These are phyloP conservation scores for Colletotrichum lindemuthianum DNA, from an alignment of 2,329 filamentous ascomycete species.

Conservation along the genomic window DNA sequence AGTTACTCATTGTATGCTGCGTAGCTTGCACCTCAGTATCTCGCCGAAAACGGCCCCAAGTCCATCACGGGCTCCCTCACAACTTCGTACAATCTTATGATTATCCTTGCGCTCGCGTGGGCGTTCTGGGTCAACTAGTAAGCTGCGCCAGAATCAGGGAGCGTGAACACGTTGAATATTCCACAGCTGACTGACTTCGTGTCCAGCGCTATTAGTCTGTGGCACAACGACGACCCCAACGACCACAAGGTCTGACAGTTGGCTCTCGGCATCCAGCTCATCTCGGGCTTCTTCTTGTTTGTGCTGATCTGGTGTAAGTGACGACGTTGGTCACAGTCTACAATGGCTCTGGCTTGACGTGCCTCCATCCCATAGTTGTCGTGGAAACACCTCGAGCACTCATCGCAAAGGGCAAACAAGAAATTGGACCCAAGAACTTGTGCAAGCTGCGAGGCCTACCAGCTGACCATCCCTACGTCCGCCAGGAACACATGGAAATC, in stretches of 20 bases:
- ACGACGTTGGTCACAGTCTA: no score
- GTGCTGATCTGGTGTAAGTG: slow-evolving; percentile 44
- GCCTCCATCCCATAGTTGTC: slow-evolving; percentile 18
- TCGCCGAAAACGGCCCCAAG: slow-evolving; percentile 53
- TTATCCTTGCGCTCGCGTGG: slow-evolving; percentile 47
- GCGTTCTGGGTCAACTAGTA: slow-evolving; percentile 47
- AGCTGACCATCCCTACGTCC: slow-evolving; percentile 33
- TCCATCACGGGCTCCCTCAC: slow-evolving; percentile 52
- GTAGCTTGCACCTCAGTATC: slow-evolving; percentile 50
- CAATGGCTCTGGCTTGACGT: not conserved
- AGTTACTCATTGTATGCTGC: no score
- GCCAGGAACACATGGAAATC: slow-evolving; percentile 36
- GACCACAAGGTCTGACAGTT: slow-evolving; percentile 47
- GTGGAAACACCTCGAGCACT: slow-evolving; percentile 40
- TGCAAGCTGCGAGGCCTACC: slow-evolving; percentile 47
- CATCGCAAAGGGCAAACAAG: slow-evolving; percentile 48
- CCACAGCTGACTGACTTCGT: no score
- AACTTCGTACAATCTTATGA: slow-evolving; percentile 52
- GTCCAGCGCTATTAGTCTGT: slow-evolving; percentile 36
- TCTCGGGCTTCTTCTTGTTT: slow-evolving; percentile 49
- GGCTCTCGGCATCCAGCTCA: slow-evolving; percentile 49
- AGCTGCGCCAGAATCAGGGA: no score
- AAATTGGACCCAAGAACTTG: slow-evolving; percentile 48
- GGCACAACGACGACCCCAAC: slow-evolving; percentile 43
- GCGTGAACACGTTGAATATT: no score